Evolutionary conservation across 2,329 filamentous ascomycete genomes (phyloP).

Genomic region (Hypoxylon sp.): DNA sequence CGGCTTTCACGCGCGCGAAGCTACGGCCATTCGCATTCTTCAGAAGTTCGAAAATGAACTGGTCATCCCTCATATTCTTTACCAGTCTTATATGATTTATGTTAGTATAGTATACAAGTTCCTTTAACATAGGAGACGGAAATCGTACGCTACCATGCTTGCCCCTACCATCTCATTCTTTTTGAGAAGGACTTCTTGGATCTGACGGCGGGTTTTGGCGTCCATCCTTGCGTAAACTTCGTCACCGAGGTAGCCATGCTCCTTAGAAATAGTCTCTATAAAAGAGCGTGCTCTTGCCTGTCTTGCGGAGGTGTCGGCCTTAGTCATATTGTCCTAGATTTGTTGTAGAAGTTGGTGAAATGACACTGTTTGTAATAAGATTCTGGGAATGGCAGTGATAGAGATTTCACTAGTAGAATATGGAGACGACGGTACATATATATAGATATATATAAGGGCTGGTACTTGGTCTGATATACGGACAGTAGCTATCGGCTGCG

Average conservation of each 20-base stretch:
- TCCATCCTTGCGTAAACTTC: slow-evolving; percentile 32
- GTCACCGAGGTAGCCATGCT: slow-evolving; percentile 47
- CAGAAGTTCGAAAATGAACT: slow-evolving; percentile 67
- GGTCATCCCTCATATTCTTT: slow-evolving; percentile 59
- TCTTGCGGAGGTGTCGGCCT: not conserved
- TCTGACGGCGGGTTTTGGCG: slow-evolving; percentile 20
- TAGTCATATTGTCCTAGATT: not conserved
- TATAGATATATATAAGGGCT: not conserved
- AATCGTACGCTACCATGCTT: slow-evolving; percentile 45
- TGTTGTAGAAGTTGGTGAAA: not conserved
- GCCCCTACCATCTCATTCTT: slow-evolving; percentile 40
- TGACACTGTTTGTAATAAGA: too few species aligned
- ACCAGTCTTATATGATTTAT: slow-evolving; percentile 55
- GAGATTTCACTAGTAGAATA: not conserved
- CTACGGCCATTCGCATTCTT: slow-evolving; percentile 69
- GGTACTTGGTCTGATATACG: not conserved
- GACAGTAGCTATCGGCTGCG: not conserved
- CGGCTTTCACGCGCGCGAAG: slow-evolving; percentile 52
- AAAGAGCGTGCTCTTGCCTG: not conserved
- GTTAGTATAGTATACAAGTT: not conserved
- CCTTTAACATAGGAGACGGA: not conserved
- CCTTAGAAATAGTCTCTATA: slow-evolving; percentile 37
- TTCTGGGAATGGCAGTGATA: too few species aligned
- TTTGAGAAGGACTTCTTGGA: slow-evolving; percentile 36
- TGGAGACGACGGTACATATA: not conserved